These are phyloP conservation scores for Monosiga brevicollis DNA, from an alignment of 78 protist genomes.

Conservation along the genomic window DNA sequence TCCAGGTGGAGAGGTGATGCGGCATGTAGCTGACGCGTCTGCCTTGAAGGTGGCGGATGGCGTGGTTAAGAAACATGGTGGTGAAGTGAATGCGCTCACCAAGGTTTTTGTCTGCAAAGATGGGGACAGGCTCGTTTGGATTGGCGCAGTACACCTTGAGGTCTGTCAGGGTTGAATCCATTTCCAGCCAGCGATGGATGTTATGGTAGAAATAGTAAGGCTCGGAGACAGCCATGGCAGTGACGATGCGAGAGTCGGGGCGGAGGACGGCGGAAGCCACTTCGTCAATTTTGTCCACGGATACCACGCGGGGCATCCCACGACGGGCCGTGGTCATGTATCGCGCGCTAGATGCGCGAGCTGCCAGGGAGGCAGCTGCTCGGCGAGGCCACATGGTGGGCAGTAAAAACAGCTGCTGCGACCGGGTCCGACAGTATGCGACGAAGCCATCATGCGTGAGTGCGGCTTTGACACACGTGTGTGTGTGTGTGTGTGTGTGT, in stretches of 20 bases:
- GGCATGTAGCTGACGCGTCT: not conserved
- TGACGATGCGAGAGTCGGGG: not conserved
- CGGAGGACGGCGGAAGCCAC: not conserved
- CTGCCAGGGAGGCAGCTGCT: not conserved
- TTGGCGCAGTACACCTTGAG: not conserved
- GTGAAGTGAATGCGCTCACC: not conserved
- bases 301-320: no score
- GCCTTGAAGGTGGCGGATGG: not conserved
- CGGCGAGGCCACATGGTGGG: not conserved
- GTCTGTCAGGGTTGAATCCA: no score
- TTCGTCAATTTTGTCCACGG: no score
- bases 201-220: not conserved
- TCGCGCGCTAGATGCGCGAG: not conserved
- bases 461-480: not conserved
- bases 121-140: not conserved
- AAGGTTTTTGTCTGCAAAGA: not conserved
- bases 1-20: not conserved
- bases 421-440: no score
- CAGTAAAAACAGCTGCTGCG: not conserved
- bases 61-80: not conserved
- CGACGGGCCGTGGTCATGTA: not conserved
- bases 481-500: not conserved
- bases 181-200: no score
- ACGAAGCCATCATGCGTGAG: no score
- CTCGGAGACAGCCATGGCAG: not conserved